Conservation (phyloP, 2,329 filamentous ascomycete species). For the Aspergillus sp. region DNA sequence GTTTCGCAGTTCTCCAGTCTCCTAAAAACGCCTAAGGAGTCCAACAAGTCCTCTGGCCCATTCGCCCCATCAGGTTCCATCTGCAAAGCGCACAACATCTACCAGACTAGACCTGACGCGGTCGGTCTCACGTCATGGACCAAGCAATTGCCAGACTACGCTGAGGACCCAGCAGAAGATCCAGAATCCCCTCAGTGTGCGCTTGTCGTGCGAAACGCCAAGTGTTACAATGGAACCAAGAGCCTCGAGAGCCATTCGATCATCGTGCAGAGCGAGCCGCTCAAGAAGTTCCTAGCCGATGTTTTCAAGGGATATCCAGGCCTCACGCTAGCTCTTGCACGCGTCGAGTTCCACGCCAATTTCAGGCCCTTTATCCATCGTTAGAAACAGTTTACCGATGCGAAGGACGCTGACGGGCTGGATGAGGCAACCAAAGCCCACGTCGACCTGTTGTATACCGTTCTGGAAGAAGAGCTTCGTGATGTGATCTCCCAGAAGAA, state of each 20-base stretch:
- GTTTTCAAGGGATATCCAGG: constrained; percentile 64
- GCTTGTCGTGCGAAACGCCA: constrained; percentile 62
- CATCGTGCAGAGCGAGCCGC: constrained; percentile 64
- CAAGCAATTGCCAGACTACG: constrained; percentile 58
- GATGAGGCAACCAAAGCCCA: constrained; percentile 54
- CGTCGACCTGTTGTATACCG: constrained; percentile 51
- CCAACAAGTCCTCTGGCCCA: background rate
- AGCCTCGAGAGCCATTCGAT: constrained; percentile 66
- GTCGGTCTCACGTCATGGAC: constrained; percentile 60
- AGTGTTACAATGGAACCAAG: constrained; percentile 62
- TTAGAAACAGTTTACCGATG: constrained; percentile 57
- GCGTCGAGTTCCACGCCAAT: constrained; percentile 63
- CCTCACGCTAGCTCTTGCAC: constrained; percentile 61
- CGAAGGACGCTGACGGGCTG: constrained; percentile 43
- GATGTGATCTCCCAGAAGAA: constrained; percentile 55
- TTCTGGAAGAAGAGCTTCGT: constrained; percentile 57
- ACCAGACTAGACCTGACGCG: constrained; percentile 56
- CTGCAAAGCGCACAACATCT: constrained; percentile 52
- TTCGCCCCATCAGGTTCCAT: constrained; percentile 34
- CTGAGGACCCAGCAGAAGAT: constrained; percentile 63
- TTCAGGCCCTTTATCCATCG: constrained; percentile 70
- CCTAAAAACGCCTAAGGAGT: background rate
- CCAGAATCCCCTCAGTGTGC: constrained; percentile 65
- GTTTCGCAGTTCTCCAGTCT: background rate
- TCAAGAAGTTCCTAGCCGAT: constrained; percentile 61